Evolutionary conservation across 331 rosid species (phyloP), one percentile per base, ranked within the genome.

Genomic region (Acacia concinna): DNA sequence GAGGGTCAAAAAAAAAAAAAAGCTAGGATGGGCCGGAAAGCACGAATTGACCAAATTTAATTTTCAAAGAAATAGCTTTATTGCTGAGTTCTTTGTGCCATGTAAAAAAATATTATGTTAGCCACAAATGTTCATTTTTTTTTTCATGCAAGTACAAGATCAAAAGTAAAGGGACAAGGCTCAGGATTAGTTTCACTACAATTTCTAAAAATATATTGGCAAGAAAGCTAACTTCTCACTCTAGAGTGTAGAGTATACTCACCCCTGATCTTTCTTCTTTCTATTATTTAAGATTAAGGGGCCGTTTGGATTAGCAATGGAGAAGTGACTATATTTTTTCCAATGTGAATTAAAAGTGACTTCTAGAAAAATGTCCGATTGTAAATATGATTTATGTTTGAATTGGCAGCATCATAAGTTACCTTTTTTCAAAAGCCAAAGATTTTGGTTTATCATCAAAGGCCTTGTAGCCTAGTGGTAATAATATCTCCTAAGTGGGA

Each of bases 201-300:
- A 32, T 64, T 32, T 34, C 44, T 32, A 8, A 64, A 12, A 34
- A 63, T 17, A 41, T 25, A 21, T 64, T 18, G 41, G 59, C 5
- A 56, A 65, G 38, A 56, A n/a, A 30, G 71, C 64, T 56, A 62
- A 62, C 14, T 43, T 64, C 52, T 25, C 30, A 69, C 31, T 78
- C 54, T 23, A 62, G 8, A 72, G 51, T 63, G 52, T 46, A 46
- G 52, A 46, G 52, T 0, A 73, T 52, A 52, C 60, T 52, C 60
- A 7, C 28, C 28, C 28, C 27, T 52, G 28, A 11, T 11, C n/a
- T 15, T 46, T 37, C 8, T 37, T 37, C 41, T 37, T 37, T 37
- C 8, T 1, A 8, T 46, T 4, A 12, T 41, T 46, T 46, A n/a
- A n/a, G n/a, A n/a, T n/a, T n/a, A n/a, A n/a, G n/a, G n/a, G n/a